Conservation (phyloP, 1,284 basidiomycete species). For the Tylopilus sp. region DNA sequence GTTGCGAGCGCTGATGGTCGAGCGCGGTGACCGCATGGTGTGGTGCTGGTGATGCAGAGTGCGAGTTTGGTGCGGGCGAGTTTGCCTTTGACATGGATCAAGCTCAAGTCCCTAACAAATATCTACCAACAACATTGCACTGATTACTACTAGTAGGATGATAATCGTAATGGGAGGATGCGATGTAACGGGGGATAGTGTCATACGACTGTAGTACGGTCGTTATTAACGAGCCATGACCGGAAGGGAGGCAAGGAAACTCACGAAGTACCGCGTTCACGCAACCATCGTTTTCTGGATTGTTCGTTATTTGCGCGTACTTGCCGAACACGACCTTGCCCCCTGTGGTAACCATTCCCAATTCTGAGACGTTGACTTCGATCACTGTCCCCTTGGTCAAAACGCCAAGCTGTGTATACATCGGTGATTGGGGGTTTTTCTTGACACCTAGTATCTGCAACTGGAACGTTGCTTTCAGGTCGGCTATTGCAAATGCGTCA, state of each 20-base stretch:
- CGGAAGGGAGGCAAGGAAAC: conserved; percentile 28
- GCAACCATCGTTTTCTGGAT: conserved; percentile 96
- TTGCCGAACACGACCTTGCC: conserved; percentile 92
- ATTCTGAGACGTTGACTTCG: conserved; percentile 96
- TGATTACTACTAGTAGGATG: conserved; percentile 12
- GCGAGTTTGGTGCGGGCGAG: conserved; percentile 28
- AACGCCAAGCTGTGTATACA: conserved; percentile 94
- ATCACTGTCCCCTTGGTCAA: conserved; percentile 98
- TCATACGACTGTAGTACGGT: conserved; percentile 25
- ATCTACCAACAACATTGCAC: conserved; percentile 21
- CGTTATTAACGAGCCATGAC: conserved; percentile 6
- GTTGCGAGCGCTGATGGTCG: conserved; percentile 71
- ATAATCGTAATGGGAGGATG: not conserved
- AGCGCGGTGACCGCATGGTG: conserved; percentile 65
- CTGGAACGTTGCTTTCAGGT: conserved; percentile 98
- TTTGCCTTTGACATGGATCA: conserved; percentile 28
- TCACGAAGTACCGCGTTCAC: conserved; percentile 88
- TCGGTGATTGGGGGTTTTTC: conserved; percentile 99
- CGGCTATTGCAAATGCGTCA: conserved; percentile 51
- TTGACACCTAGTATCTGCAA: conserved; percentile 97
- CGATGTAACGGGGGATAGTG: not conserved
- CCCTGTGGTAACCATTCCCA: conserved; percentile 98
- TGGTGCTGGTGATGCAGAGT: conserved; percentile 32
- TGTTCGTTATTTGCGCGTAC: conserved; percentile 96
- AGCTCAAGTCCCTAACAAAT: conserved; percentile 14